These are phyloP conservation scores for Colletotrichum sp. DNA, from an alignment of 2,329 filamentous ascomycete genomes.

Conservation along the genomic window DNA sequence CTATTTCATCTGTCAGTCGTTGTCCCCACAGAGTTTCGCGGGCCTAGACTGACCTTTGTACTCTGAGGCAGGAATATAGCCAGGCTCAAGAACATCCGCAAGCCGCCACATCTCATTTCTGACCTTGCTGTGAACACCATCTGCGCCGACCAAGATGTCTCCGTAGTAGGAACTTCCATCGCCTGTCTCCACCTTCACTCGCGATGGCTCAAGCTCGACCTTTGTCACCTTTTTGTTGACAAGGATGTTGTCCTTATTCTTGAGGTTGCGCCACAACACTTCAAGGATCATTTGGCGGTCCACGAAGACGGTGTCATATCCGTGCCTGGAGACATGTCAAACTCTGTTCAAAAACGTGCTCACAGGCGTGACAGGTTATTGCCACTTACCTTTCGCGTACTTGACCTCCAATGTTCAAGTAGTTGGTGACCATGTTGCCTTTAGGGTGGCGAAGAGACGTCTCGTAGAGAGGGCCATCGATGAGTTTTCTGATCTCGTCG, in stretches of 20 bases:
- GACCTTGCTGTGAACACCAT: constrained; percentile 44
- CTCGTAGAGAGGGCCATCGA: not conserved
- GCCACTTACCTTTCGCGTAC: not conserved
- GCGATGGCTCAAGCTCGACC: not conserved
- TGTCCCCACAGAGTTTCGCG: not conserved
- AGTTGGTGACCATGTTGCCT: not conserved
- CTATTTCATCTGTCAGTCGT: not conserved
- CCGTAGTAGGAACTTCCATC: not conserved
- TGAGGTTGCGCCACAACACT: constrained; percentile 35
- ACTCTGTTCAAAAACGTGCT: not conserved
- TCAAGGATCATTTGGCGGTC: constrained; percentile 39
- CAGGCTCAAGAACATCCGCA: constrained; percentile 25
- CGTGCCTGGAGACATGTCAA: constrained; percentile 19
- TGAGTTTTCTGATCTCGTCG: constrained; percentile 20
- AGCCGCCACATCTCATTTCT: constrained; percentile 33
- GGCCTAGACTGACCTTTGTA: not conserved
- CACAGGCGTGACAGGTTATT: not conserved
- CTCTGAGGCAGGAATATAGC: constrained; percentile 26
- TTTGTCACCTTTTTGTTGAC: not conserved
- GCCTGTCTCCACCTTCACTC: not conserved
- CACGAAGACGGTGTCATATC: constrained; percentile 36
- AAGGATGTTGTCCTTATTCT: constrained; percentile 28
- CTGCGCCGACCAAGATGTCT: constrained; percentile 31
- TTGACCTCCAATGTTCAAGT: not conserved
- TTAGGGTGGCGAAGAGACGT: not conserved